Evolutionary conservation across 352 stramenopile species (phyloP).

Genomic region (Saprolegnia parasitica): DNA sequence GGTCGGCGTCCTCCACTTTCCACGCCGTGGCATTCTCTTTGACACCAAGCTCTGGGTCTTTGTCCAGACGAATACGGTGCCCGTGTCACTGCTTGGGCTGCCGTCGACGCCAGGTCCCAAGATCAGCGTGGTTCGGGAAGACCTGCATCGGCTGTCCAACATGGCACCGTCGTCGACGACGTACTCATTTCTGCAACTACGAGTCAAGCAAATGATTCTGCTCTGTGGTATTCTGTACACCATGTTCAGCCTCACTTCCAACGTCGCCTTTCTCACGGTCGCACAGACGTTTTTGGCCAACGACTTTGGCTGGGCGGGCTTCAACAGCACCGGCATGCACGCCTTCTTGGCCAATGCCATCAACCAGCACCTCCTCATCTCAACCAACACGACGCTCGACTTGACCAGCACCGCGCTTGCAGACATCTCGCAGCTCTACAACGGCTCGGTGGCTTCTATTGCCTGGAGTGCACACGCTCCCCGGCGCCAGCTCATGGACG

Average conservation of each 20-base stretch:
- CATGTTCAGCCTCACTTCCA: not conserved
- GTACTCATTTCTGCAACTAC: not conserved
- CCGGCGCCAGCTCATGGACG: not conserved
- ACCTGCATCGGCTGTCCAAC: not conserved
- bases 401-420: not conserved
- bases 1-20: not conserved
- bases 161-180: not conserved
- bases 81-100: not conserved
- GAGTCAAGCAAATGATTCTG: not conserved
- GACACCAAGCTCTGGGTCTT: conserved; percentile 3
- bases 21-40: not conserved
- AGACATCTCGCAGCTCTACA: not conserved
- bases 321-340: conserved; percentile 22
- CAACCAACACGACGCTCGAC: not conserved
- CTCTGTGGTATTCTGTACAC: not conserved
- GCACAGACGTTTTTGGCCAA: not conserved
- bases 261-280: not conserved
- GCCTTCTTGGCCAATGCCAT: conserved; percentile 2
- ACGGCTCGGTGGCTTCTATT: not conserved
- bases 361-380: conserved; percentile 7
- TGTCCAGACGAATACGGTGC: not conserved
- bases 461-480: not conserved
- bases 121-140: not conserved
- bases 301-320: conserved; percentile 18
- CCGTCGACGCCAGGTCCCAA: not conserved